Evolutionary conservation across 495 filamentous ascomycete species (phyloP), one percentile per base, ranked within the genome.

Genomic region (Annulohypoxylon maeteangense): DNA sequence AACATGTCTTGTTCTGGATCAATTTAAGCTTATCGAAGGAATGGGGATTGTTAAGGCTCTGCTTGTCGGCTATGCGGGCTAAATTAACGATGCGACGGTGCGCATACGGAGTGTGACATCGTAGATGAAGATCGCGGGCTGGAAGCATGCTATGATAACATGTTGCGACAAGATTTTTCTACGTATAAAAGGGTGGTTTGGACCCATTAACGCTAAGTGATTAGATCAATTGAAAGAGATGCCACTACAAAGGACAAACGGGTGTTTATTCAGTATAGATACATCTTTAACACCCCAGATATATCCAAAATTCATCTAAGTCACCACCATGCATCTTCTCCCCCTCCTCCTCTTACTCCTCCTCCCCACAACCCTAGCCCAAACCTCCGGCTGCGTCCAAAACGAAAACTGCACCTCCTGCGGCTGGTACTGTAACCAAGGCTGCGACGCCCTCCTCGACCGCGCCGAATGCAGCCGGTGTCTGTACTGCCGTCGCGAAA

Each of bases 401-500:
- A 40, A 29, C 42, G 10, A 53, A 1, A 44, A 25, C 38, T 72
- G 69, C 58, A 31, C 53, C 8, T 32, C 56, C 1, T 72, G 69
- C 45, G 69, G 64, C 3, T 67, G 64, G 58, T 74, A 70, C 51
- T 74, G 71, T 44, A 70, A 70, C 62, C 45, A 70, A 25, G 67
- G 71, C 0, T 74, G 71, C 45, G 36, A 31, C 27, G 42, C 64
- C 6, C 51, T 59, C 1, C 69, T 75, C 1, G 25, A 44, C 27
- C 18, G 23, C 14, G 25, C 27, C 44, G 56, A 72, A 12, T 75
- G 73, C 40, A 32, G 23, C 32, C 62, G 61, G 16, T 73, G 73
- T 8, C 65, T 75, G 18, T 75, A 72, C 65, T 75, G 73, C 56
- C 72, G 72, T 14, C 72, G 72, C 8, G 72, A 75, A 62, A 72